Conservation (phyloP, 2,329 filamentous ascomycete genomes). For the Fulvia fulva region DNA sequence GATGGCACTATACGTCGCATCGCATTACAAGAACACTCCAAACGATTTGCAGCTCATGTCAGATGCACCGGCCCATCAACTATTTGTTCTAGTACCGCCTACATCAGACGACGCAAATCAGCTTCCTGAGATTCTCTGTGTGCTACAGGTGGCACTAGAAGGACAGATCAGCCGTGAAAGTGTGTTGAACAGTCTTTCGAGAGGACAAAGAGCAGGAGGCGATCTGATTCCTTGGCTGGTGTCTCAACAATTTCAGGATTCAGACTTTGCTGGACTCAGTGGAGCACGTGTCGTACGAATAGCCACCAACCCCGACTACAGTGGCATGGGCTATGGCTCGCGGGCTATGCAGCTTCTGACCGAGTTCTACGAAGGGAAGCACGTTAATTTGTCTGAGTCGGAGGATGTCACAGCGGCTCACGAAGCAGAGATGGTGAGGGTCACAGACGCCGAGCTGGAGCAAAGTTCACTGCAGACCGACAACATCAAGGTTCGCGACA, state of each 20-base stretch:
- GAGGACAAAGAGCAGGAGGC: conserved; percentile 83
- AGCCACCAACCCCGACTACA: conserved; percentile 91
- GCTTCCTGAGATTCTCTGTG: conserved; percentile 88
- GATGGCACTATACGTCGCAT: conserved; percentile 95
- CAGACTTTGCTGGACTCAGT: conserved; percentile 89
- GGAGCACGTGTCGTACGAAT: conserved; percentile 91
- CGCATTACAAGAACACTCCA: conserved; percentile 96
- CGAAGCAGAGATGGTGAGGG: conserved; percentile 61
- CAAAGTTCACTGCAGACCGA: conserved; percentile 74
- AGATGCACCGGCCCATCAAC: conserved; percentile 91
- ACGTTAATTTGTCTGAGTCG: conserved; percentile 75
- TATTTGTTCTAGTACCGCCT: conserved; percentile 89
- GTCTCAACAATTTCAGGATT: conserved; percentile 96
- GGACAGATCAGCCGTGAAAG: conserved; percentile 92
- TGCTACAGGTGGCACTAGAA: conserved; percentile 90
- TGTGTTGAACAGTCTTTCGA: conserved; percentile 81
- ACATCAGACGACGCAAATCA: conserved; percentile 71
- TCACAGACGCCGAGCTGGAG: conserved; percentile 78
- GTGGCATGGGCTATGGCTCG: conserved; percentile 87
- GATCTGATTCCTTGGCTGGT: conserved; percentile 97
- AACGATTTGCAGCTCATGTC: conserved; percentile 99
- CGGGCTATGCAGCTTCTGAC: conserved; percentile 80
- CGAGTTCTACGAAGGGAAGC: conserved; percentile 94
- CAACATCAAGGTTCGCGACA: conserved; percentile 84
- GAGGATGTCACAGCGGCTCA: conserved; percentile 44